Conservation (phyloP, 176 grass and related monocot genomes). For the Zoysia pacifica region DNA sequence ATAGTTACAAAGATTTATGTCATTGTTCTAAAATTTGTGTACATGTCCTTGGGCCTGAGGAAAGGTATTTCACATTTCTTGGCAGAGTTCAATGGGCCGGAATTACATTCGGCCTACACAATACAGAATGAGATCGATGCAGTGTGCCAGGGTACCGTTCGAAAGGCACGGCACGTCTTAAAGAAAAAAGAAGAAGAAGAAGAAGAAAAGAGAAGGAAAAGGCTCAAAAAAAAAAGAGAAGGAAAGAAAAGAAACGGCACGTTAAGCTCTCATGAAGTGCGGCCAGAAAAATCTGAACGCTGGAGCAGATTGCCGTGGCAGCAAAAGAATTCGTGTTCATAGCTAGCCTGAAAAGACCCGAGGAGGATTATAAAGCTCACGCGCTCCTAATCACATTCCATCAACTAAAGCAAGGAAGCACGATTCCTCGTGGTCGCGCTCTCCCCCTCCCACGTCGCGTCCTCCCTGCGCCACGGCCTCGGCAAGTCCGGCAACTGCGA, state of each 20-base stretch:
- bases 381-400: neutral
- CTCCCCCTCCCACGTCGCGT: slow-evolving; percentile 20
- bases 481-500: slow-evolving; percentile 41
- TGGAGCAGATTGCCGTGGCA: neutral
- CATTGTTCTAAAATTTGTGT: too few species aligned
- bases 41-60: too few species aligned
- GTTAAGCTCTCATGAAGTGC: neutral
- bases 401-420: neutral
- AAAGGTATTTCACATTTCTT: too few species aligned
- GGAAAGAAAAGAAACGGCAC: neutral
- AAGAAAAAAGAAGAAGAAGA: too few species aligned
- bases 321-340: neutral
- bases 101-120: too few species aligned
- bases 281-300: neutral
- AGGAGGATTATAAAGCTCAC: neutral
- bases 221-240: too few species aligned
- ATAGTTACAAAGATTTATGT: too few species aligned
- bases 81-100: too few species aligned
- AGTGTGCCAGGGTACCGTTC: too few species aligned
- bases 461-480: slow-evolving; percentile 9
- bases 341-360: neutral
- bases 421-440: slow-evolving; percentile 16
- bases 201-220: too few species aligned
- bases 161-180: too few species aligned
- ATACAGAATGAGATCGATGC: too few species aligned